A percentile compares a stretch with the other conserved stretches of the same genome.
Conservation (phyloP, 2,329 filamentous ascomycete species). For the Scopulariopsis brevicaulis region DNA sequence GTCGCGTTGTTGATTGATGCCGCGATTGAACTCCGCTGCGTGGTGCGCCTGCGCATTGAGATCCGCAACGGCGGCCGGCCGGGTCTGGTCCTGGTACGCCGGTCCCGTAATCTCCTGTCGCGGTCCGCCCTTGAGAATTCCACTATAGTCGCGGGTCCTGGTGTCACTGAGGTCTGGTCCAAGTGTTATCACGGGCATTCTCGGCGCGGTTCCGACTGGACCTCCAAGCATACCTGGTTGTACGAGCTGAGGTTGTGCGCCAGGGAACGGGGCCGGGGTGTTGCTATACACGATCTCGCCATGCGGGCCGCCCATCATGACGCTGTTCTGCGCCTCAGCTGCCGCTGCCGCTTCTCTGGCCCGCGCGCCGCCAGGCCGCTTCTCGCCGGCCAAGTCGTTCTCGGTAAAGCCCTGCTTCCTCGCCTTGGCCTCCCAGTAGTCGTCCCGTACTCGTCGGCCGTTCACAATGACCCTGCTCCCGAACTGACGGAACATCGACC, state of each 20-base stretch:
- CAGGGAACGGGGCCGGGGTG: conserved; percentile 52
- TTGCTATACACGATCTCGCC: conserved; percentile 85
- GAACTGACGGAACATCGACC: conserved; percentile 98
- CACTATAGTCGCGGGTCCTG: conserved; percentile 66
- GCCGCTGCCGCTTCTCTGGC: conserved; percentile 62
- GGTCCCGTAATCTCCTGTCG: conserved; percentile 83
- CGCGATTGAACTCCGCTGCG: conserved; percentile 83
- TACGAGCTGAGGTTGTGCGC: conserved; percentile 56
- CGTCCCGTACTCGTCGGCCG: conserved; percentile 83
- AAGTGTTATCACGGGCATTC: conserved; percentile 76
- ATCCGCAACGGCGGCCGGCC: conserved; percentile 64
- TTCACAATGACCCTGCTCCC: conserved; percentile 87
- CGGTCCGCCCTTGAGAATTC: conserved; percentile 64
- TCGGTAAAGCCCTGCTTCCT: conserved; percentile 97
- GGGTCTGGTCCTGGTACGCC: conserved; percentile 77
- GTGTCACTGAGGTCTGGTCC: conserved; percentile 68
- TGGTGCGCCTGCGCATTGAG: conserved; percentile 79
- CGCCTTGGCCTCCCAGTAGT: conserved; percentile 98
- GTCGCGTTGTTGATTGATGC: conserved; percentile 66
- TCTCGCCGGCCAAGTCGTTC: conserved; percentile 89
- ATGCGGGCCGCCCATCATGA: conserved; percentile 55
- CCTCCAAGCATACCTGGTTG: conserved; percentile 61
- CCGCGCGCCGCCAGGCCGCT: conserved; percentile 84
- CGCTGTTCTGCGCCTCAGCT: conserved; percentile 55
- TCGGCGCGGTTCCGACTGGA: conserved; percentile 51